These are phyloP conservation scores for Candida sp. DNA, from an alignment of 1,139 yeast species.

Conservation along the genomic window DNA sequence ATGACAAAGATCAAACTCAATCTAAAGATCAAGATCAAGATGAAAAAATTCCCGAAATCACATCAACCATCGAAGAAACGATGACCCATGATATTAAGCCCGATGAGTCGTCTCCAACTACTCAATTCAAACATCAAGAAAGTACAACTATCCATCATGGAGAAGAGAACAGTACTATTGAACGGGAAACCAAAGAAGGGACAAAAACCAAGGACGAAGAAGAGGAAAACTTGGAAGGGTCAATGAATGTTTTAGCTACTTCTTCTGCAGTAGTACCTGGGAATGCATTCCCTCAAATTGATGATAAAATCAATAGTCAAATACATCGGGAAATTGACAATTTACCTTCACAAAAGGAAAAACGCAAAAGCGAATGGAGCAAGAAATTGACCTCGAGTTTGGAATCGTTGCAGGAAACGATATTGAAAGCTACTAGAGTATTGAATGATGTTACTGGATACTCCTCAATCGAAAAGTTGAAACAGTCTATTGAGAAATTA, in stretches of 20 bases:
- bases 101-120: neutral
- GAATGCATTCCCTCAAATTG: neutral
- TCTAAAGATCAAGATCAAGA: neutral
- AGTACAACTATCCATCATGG: neutral
- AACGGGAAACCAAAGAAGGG: neutral
- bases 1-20: neutral
- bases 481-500: slow-evolving; percentile 52
- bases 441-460: slow-evolving; percentile 94
- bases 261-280: slow-evolving; percentile 1
- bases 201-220: neutral
- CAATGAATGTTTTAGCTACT: slow-evolving; percentile 1
- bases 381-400: slow-evolving; percentile 48
- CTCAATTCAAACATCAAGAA: neutral
- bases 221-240: neutral
- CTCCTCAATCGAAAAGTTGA: slow-evolving; percentile 71
- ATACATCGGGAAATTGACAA: slow-evolving; percentile 20
- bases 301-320: slow-evolving; percentile 12
- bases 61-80: neutral
- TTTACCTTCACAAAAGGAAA: slow-evolving; percentile 31
- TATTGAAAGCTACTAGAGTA: slow-evolving; percentile 68
- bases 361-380: slow-evolving; percentile 14
- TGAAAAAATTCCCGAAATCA: neutral
- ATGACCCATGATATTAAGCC: neutral
- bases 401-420: slow-evolving; percentile 62
- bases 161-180: neutral